Base-by-base conservation (phyloP, 345 rosid species). In the Salix dunnii region DNA sequence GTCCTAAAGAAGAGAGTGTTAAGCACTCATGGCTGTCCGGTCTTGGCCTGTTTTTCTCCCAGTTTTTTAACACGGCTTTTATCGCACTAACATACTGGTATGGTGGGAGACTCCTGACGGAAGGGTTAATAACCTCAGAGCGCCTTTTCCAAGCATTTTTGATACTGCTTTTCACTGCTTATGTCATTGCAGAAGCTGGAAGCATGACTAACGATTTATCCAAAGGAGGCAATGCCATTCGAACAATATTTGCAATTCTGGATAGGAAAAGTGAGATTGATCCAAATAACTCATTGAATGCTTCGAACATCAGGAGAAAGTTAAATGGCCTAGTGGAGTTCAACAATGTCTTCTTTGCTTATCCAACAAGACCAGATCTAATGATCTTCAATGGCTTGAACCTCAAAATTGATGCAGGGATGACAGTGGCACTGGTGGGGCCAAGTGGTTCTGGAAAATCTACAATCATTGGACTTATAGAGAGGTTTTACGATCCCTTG, bases 11-110 rank as follows among this genome's bases (percentile, higher is more conserved):
- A 31, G 88, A 87, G 30, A 84, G 76, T 76, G 72, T 85, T 49
- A 83, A 78, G 74, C 89, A 87, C n/a, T 87, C 89, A 20, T 89
- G 86, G 86, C 72, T 79, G 49, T 84, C 88, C 0, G 90, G 88
- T 43, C 27, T 87, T 28, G 89, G 84, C 36, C 66, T 87, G 55
- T 81, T 81, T 77, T 71, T 80, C 67, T 85, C 88, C 38, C 88
- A 89, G 71, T 89, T 89, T 49, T 73, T 87, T 36, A 85, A 83
- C 21, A 80, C 88, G 33, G 84, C 87, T 5, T 53, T 76, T 2
- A 62, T 85, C 66, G 72, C 87, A 13, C 40, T 89, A 63, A 81
- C 86, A 17, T 87, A 75, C 66, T 85, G 90, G 90, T 84, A 87
- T 21, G 88, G 90, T 18, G 90, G 91, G 53, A 84, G 78, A 78